Evolutionary conservation across 371 early-diverging fungal genomes (phyloP), one percentile per base, ranked within the genome.

Genomic region (Paraphysoderma sedebokerense): DNA sequence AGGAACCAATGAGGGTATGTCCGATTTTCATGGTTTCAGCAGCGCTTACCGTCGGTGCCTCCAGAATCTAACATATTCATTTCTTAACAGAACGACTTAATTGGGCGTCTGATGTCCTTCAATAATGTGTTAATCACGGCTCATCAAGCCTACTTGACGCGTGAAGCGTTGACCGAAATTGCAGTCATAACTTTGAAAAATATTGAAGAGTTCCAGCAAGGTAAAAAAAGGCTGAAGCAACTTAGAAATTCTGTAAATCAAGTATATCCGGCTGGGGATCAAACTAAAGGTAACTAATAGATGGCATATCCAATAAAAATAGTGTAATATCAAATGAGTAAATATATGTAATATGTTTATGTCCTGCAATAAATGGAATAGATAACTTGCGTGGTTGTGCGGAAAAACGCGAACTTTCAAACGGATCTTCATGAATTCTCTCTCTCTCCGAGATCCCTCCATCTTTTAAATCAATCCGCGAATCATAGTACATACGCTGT

Each of bases 131-230:
- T 51, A 13, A 29, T 51, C 2, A 51, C 51, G 0, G 30, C 52
- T 17, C 51, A 51, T 11, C 51, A 51, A 17, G 51, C 51, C 9
- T 51, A 36, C 38, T 17, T 51, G 22, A 51, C 51, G 13, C 3
- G 15, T 5, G 51, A 51, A 29, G 51, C 51, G n/a, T 36, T 51
- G 28, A 22, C 24, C 15, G 39, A 50, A 20, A 51, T 51, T 24
- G 51, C 51, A 13, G 17, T 3, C 1, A 26, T 24, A 0, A 51
- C 51, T 19, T 41, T 51, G 5, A 2, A 6, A 2, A 51, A 51
- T 26, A 13, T 51, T 13, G 8, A 11, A 19, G 42, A 51, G 28
- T 51, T 52, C 38, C 42, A 42, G 19, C 26, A 42, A 8, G 42
- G 42, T 22, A n/a, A n/a, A n/a, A 42, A 42, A 31, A 28, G 42